Evolutionary conservation across 2,329 filamentous ascomycete genomes (phyloP).

Genomic region (Alternaria infectoria): DNA sequence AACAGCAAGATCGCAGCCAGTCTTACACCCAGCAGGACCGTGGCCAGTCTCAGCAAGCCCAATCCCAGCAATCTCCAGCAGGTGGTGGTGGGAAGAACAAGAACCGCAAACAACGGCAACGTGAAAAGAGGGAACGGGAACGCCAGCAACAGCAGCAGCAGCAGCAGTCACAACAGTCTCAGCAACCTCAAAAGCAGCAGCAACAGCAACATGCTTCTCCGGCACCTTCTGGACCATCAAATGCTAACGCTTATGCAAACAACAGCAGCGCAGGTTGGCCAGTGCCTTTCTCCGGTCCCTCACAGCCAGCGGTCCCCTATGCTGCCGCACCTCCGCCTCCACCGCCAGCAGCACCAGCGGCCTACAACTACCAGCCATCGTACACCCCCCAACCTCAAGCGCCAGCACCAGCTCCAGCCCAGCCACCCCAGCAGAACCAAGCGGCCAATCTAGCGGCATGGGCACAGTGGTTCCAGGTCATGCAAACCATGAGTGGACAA

Average conservation of each 20-base stretch:
- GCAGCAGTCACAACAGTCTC: slow-evolving; percentile 17
- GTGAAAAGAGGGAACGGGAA: slow-evolving; percentile 38
- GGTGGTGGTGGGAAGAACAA: slow-evolving; percentile 36
- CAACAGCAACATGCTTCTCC: slow-evolving; percentile 25
- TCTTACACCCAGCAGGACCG: slow-evolving; percentile 15
- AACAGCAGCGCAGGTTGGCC: slow-evolving; percentile 30
- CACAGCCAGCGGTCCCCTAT: slow-evolving; percentile 26
- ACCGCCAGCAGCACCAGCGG: slow-evolving; percentile 19
- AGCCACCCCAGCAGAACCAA: slow-evolving; percentile 29
- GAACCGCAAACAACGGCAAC: slow-evolving; percentile 37
- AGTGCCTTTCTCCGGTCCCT: slow-evolving; percentile 20
- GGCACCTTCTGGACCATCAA: slow-evolving; percentile 24
- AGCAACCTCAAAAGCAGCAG: slow-evolving; percentile 17
- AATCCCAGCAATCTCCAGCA: slow-evolving; percentile 30
- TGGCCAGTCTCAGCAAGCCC: slow-evolving; percentile 5
- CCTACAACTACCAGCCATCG: slow-evolving; percentile 21
- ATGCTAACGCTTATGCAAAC: slow-evolving; percentile 28
- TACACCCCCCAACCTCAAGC: slow-evolving; percentile 21
- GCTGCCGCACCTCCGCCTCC: slow-evolving; percentile 21
- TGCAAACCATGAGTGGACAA: slow-evolving; percentile 31
- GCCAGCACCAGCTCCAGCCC: background rate
- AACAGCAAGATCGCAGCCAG: slow-evolving; percentile 37
- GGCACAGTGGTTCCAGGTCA: slow-evolving; percentile 37
- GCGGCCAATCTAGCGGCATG: slow-evolving; percentile 36
- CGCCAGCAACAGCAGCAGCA: slow-evolving; percentile 26